Base-by-base conservation (phyloP, 1,284 basidiomycete genomes). In the Trametes polyzona region DNA sequence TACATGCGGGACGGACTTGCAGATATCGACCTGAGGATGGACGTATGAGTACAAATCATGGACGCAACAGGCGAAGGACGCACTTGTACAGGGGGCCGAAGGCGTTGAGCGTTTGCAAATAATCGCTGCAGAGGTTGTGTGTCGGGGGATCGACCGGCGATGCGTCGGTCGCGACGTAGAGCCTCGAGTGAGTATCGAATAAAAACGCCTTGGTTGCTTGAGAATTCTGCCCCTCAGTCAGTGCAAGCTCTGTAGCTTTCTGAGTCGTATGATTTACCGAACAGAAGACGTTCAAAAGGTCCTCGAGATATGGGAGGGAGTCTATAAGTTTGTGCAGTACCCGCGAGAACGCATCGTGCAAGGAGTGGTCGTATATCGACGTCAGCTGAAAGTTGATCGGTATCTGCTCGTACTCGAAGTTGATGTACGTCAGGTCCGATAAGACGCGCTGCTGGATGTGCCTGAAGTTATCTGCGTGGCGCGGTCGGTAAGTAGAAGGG, bases 141-240 rank as follows among this genome's bases (percentile, higher is more conserved):
- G 92, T 95, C 1, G 88, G 87, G 52, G 89, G 83, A 71, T 98
- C 96, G 26, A 97, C 92, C 0, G 96, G 94, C 0, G 93, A 93
- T 17, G 90, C 88, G 69, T 99, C 96, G 6, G 95, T 95, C 1
- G 95, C 95, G 19, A 98, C 82, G 66, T 95, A 96, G 30, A 98
- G 80, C 50, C 93, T 83, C 17, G 93, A 93, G 5, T 83, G 83
- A 4, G 87, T 86, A 70, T 99, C 96, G 67, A 98, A 98, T 11
- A 98, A 74, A 71, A 96, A 98, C 0, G 93, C 92, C 72, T 97
- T 98, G 36, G 93, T 89, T 41, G 95, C 90, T 65, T 92, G 90
- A 1, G 92, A 95, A 59, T 94, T 93, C 88, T 95, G 68, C 44
- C 4, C 9, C 12, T 4, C 5, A 7, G 43, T 21, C 2, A 2